Conservation (phyloP, 1,284 basidiomycete species). For the Butyriboletus regius region DNA sequence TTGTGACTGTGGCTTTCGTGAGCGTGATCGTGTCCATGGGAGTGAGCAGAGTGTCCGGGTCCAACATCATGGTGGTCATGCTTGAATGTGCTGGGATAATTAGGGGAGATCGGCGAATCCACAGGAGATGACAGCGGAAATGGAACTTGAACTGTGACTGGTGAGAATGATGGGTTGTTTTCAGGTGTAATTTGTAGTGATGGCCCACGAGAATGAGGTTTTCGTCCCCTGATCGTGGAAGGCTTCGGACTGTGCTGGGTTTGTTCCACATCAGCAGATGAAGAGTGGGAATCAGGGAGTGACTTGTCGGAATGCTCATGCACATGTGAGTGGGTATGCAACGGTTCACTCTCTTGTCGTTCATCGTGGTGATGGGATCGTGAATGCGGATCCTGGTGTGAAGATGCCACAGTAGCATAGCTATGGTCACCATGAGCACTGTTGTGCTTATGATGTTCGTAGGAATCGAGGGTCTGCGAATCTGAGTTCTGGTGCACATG, state of each 20-base stretch:
- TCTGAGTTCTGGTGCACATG: constrained; percentile 31
- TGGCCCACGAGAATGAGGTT: constrained; percentile 32
- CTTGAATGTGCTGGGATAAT: constrained; percentile 31
- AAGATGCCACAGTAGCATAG: constrained; percentile 6
- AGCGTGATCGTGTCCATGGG: constrained; percentile 43
- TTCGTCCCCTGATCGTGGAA: constrained; percentile 26
- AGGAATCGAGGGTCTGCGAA: constrained; percentile 17
- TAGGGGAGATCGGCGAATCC: constrained; percentile 33
- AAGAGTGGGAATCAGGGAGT: constrained; percentile 33
- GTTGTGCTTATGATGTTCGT: constrained; percentile 14
- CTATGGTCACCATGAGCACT: constrained; percentile 10
- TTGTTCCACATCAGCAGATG: constrained; percentile 2
- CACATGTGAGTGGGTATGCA: constrained; percentile 12
- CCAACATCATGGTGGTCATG: constrained; percentile 27
- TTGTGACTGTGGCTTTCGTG: constrained; percentile 90
- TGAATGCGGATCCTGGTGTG: constrained; percentile 29
- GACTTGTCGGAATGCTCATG: constrained; percentile 22
- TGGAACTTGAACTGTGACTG: constrained; percentile 59
- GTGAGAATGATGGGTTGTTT: constrained; percentile 52
- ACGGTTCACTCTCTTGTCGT: constrained; percentile 10
- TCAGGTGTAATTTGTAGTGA: constrained; percentile 30
- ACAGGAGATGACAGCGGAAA: constrained; percentile 43
- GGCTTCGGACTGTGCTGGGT: constrained; percentile 5
- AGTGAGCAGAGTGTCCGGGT: constrained; percentile 43
- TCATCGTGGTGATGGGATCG: constrained; percentile 16